Evolutionary conservation across 75 land plant species (phyloP), one percentile per base, ranked within the genome.

Genomic region (Selaginella moellendorffii): DNA sequence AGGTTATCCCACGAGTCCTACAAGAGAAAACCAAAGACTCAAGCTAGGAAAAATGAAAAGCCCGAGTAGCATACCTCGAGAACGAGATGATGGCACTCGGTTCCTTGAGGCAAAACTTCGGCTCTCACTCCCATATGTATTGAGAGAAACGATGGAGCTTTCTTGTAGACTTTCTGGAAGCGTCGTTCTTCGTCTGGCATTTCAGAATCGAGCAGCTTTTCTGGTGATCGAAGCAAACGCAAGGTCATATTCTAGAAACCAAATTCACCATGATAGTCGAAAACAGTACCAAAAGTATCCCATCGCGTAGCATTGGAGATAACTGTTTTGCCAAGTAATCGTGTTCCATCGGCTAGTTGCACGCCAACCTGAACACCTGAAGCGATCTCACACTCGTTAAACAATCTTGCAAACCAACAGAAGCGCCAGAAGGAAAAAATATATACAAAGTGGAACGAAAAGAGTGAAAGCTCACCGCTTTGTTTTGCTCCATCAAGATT

Each of bases 231-330:
- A 25, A 65, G 24, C 14, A 61, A 61, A 17, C 54, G 25, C 5
- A 12, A 65, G 27, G 2, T 27, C 12, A 54, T 65, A n/a, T n/a
- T n/a, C n/a, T n/a, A n/a, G n/a, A n/a, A n/a, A n/a, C n/a, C n/a
- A n/a, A n/a, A n/a, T n/a, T n/a, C n/a, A n/a, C n/a, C n/a, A n/a
- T n/a, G n/a, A n/a, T n/a, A n/a, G n/a, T n/a, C n/a, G n/a, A 62
- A 65, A 12, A 22, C 19, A 27, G 9, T 72, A 90, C 96, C 98
- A 79, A 93, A 93, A 0, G 98, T 93, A 67, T 93, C 98, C 98
- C 98, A 93, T 85, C 98, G 80, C 28, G 98, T 93, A 24, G 98
- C 98, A 83, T 93, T 93, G 63, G 98, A 93, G 30, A 93, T 76
- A 14, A 93, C 75, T 25, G 80, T 83, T 70, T 82, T 85, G 29